phyloP scores from a whole-genome alignment of 176 grass and related monocot genomes.

The Melocanna baccifera region DNA sequence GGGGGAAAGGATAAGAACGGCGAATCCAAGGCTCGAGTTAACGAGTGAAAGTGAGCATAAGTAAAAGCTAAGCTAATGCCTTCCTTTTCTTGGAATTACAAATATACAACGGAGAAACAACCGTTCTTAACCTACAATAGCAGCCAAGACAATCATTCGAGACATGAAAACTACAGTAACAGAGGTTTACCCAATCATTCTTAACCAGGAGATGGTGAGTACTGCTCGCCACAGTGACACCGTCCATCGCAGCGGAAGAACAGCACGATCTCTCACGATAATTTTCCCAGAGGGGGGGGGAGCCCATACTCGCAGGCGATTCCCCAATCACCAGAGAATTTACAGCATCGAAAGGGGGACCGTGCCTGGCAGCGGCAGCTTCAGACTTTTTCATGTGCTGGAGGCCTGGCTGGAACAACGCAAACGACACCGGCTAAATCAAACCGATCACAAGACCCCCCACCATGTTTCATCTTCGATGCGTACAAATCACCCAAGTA shows the following conservation, averaged over 20 bases:
- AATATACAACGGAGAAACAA: neutral
- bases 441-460: slow-evolving; percentile 13
- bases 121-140: neutral
- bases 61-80: neutral
- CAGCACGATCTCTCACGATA: neutral
- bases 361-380: slow-evolving; percentile 20
- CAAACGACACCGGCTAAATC: slow-evolving; percentile 35
- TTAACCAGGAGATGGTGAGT: neutral
- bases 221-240: neutral
- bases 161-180: neutral
- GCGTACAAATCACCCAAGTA: slow-evolving; percentile 20
- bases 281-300: neutral
- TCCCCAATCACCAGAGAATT: neutral
- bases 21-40: neutral
- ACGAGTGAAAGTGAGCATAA: neutral
- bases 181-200: neutral
- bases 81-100: neutral
- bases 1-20: neutral
- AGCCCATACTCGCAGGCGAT: neutral
- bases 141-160: neutral
- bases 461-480: slow-evolving; percentile 10
- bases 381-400: slow-evolving; percentile 37
- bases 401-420: neutral
- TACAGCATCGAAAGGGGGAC: slow-evolving; percentile 22
- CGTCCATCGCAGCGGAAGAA: neutral